Evolutionary conservation across 192 early-diverging fungal species (phyloP).

Genomic region (Linnemannia elongata): DNA sequence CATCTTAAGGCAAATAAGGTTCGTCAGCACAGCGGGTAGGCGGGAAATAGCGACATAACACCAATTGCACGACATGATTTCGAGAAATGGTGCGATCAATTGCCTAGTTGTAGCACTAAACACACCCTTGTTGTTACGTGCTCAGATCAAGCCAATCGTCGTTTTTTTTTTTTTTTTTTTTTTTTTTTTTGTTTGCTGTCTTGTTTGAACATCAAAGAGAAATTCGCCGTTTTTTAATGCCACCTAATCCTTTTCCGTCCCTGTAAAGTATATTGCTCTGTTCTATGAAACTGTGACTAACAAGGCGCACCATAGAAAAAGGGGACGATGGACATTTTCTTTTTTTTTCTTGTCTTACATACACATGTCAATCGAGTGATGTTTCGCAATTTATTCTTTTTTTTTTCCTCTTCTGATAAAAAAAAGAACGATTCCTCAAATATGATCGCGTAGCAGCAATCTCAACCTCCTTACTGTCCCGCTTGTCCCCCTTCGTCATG

Average conservation of each 20-base stretch:
- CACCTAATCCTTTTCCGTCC: background rate
- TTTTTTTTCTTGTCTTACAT: background rate
- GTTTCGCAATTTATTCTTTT: background rate
- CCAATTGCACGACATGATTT: slow-evolving; percentile 19
- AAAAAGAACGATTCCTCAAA: background rate
- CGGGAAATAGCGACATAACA: background rate
- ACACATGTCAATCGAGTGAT: background rate
- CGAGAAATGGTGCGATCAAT: slow-evolving; percentile 22
- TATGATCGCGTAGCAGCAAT: background rate
- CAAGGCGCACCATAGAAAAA: background rate
- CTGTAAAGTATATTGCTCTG: background rate
- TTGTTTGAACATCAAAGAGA: background rate
- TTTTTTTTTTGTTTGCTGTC: too few species aligned
- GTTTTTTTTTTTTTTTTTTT: too few species aligned
- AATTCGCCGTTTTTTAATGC: background rate
- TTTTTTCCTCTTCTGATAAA: background rate
- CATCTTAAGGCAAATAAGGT: slow-evolving; percentile 5
- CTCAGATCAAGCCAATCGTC: slow-evolving; percentile 9
- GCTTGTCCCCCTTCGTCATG: background rate
- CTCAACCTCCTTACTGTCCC: background rate
- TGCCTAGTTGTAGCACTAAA: background rate
- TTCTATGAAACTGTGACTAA: background rate
- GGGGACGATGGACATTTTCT: background rate
- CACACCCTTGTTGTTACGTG: background rate
- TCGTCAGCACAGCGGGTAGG: background rate